Percentiles rank a stretch among this genome's conserved stretches.
Evolutionary conservation across 176 grass and related monocot genomes (phyloP).

Genomic region (Rhynchospora breviuscula): DNA sequence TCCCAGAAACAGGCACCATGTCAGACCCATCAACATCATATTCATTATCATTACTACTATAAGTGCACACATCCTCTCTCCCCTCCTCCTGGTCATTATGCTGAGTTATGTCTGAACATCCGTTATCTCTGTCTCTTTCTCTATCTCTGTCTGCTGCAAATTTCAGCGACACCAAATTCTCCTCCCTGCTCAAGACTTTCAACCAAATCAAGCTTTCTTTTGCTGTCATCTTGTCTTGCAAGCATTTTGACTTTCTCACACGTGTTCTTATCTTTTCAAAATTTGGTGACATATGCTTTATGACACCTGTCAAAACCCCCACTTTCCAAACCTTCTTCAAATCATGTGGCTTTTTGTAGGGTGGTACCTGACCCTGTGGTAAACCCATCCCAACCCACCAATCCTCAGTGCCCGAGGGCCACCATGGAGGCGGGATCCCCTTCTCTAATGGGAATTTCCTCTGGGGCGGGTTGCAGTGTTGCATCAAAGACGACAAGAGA

Average conservation of each 20-base stretch:
- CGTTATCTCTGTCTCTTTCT: conserved; percentile 42
- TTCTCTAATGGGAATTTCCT: conserved; percentile 94
- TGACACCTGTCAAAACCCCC: conserved; percentile 81
- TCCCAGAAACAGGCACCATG: conserved; percentile 29
- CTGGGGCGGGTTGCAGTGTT: conserved; percentile 82
- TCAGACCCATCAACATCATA: conserved; percentile 83
- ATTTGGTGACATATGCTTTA: conserved; percentile 90
- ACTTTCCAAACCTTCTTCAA: conserved; percentile 99
- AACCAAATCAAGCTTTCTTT: conserved; percentile 96
- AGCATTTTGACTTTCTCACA: conserved; percentile 85
- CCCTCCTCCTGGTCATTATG: conserved; percentile 26
- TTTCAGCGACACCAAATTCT: conserved; percentile 38
- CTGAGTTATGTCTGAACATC: conserved; percentile 49
- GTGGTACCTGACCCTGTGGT: conserved; percentile 49
- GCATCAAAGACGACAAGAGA: conserved; percentile 86
- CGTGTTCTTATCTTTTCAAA: conserved; percentile 91
- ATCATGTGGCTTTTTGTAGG: conserved; percentile 95
- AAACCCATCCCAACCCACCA: conserved; percentile 76
- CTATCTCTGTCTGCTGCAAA: not conserved
- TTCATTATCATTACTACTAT: conserved; percentile 66
- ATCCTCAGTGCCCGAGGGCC: conserved; percentile 83
- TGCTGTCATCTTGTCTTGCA: conserved; percentile 99
- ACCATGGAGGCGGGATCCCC: conserved; percentile 73
- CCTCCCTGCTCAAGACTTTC: conserved; percentile 68
- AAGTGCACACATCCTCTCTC: not conserved